Evolutionary conservation across 495 filamentous ascomycete genomes (phyloP).

Genomic region (Zalerion maritima): DNA sequence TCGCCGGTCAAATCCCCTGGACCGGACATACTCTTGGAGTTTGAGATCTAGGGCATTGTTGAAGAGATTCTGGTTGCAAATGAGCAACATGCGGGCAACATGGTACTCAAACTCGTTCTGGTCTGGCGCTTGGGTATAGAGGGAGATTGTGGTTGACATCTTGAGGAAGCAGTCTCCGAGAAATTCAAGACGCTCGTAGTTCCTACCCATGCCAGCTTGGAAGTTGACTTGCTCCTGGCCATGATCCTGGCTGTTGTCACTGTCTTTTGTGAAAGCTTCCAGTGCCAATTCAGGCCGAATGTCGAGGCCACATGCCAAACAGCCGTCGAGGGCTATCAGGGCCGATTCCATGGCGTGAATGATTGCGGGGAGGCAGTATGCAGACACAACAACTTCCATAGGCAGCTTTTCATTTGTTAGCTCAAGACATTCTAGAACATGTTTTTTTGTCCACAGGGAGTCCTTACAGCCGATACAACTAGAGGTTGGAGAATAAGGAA

Average conservation of each 20-base stretch:
- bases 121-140: slow-evolving; percentile 61
- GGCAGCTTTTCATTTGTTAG: slow-evolving; percentile 42
- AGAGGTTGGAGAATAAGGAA: slow-evolving; percentile 38
- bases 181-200: slow-evolving; percentile 92
- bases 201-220: slow-evolving; percentile 83
- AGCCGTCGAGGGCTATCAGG: slow-evolving; percentile 60
- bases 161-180: slow-evolving; percentile 91
- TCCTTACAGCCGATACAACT: slow-evolving; percentile 58
- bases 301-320: slow-evolving; percentile 39
- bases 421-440: slow-evolving; percentile 1
- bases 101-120: slow-evolving; percentile 80
- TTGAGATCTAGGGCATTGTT: slow-evolving; percentile 52
- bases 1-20: slow-evolving; percentile 61
- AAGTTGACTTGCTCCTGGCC: slow-evolving; percentile 54
- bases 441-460: not conserved
- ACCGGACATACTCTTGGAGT: slow-evolving; percentile 68
- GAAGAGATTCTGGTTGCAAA: slow-evolving; percentile 88
- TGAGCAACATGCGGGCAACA: slow-evolving; percentile 74
- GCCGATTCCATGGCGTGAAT: slow-evolving; percentile 71
- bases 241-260: slow-evolving; percentile 77
- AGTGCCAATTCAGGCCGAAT: slow-evolving; percentile 59
- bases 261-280: slow-evolving; percentile 90
- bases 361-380: slow-evolving; percentile 64
- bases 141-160: slow-evolving; percentile 80
- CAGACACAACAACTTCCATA: slow-evolving; percentile 46